phyloP scores from a whole-genome alignment of 345 rosid species.

The Clausena lansium region DNA sequence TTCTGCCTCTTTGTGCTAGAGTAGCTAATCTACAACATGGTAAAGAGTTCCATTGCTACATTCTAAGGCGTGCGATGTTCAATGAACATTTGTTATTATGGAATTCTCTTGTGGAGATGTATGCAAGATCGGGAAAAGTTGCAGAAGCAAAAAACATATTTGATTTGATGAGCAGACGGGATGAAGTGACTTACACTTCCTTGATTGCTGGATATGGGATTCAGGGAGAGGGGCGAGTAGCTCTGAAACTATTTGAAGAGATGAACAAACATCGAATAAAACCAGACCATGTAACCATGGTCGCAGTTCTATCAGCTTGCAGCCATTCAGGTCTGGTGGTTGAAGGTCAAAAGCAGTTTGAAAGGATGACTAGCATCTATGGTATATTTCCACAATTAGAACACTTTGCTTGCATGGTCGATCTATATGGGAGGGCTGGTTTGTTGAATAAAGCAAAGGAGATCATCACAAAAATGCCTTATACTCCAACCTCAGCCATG shows the following conservation, averaged over 20 bases:
- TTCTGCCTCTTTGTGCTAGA: conserved; percentile 79
- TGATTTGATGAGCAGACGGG: conserved; percentile 51
- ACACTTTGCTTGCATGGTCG: conserved; percentile 75
- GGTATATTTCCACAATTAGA: conserved; percentile 50
- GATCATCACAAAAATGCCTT: conserved; percentile 53
- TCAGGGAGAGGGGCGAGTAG: conserved; percentile 59
- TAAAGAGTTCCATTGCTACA: conserved; percentile 81
- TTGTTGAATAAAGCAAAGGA: conserved; percentile 50
- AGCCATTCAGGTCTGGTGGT: conserved; percentile 70
- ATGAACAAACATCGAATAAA: conserved; percentile 45
- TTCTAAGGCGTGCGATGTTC: conserved; percentile 47
- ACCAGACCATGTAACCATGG: conserved; percentile 83
- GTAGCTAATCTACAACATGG: conserved; percentile 79
- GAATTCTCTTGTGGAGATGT: conserved; percentile 81
- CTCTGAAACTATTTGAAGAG: conserved; percentile 54
- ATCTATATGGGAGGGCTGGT: conserved; percentile 82
- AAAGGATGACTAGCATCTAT: conserved; percentile 41
- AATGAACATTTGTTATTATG: conserved; percentile 44
- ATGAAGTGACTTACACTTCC: conserved; percentile 78
- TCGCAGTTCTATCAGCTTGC: conserved; percentile 81
- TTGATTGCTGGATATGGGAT: conserved; percentile 72
- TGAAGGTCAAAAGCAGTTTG: conserved; percentile 55
- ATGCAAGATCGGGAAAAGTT: conserved; percentile 73
- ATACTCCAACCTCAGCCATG: conserved; percentile 48
- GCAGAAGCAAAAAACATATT: conserved; percentile 51